Percentiles rank a stretch among this genome's conserved stretches.
Evolutionary conservation across 2,329 filamentous ascomycete species (phyloP).

Genomic region (Penicillium freii): DNA sequence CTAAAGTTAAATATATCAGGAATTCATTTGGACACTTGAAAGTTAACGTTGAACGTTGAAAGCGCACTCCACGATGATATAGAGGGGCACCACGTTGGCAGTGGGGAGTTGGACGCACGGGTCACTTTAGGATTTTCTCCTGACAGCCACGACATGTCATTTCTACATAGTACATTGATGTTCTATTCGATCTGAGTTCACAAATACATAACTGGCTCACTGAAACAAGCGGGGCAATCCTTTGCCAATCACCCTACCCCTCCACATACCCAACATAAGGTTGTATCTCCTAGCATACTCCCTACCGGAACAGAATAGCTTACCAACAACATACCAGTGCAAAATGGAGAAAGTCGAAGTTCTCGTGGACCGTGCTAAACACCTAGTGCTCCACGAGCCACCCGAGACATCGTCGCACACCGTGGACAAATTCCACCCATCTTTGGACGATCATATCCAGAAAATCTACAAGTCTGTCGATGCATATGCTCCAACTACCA

Average conservation of each 20-base stretch:
- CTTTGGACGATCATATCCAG: slow-evolving; percentile 35
- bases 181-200: not conserved
- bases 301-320: not conserved
- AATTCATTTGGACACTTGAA: too few relatives aligned
- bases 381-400: slow-evolving; percentile 16
- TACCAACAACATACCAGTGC: not conserved
- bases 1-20: not conserved
- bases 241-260: slow-evolving; percentile 1
- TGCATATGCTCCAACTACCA: slow-evolving; percentile 15
- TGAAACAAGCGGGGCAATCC: slow-evolving; percentile 2
- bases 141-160: not conserved
- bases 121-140: slow-evolving; percentile 4
- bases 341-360: slow-evolving; percentile 21
- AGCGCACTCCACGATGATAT: not conserved
- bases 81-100: slow-evolving; percentile 6
- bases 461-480: slow-evolving; percentile 35
- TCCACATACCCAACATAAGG: not conserved
- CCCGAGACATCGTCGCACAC: not conserved
- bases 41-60: not conserved
- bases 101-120: slow-evolving; percentile 8
- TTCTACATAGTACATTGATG: not conserved
- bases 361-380: slow-evolving; percentile 20
- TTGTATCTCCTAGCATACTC: not conserved
- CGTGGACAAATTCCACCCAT: slow-evolving; percentile 30
- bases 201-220: not conserved